Percentiles rank a stretch among this genome's conserved stretches.
Conservation (phyloP, 192 early-diverging fungal species). For the Backusella westeae region DNA sequence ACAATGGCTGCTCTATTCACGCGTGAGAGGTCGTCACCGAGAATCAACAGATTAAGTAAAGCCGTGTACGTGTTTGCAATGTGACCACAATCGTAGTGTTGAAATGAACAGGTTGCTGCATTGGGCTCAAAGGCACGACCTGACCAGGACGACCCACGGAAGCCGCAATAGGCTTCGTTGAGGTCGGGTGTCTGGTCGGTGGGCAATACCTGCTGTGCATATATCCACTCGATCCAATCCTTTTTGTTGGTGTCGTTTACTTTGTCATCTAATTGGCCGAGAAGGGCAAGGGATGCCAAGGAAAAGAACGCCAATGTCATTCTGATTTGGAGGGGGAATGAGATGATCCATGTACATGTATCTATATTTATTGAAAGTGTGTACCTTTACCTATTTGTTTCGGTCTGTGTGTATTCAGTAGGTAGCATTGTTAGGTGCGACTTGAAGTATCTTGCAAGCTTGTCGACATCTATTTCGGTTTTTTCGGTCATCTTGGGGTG, state of each 20-base stretch:
- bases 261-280: constrained; percentile 61
- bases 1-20: constrained; percentile 75
- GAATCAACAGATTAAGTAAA: constrained; percentile 68
- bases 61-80: constrained; percentile 91
- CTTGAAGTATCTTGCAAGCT: constrained; percentile 74
- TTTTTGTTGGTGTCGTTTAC: constrained; percentile 53
- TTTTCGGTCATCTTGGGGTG: background rate
- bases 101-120: constrained; percentile 21
- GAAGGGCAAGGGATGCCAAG: constrained; percentile 77
- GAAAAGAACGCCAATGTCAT: constrained; percentile 89
- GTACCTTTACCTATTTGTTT: constrained; percentile 63
- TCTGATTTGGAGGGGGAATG: constrained; percentile 37
- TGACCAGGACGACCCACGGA: constrained; percentile 67
- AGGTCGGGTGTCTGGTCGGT: constrained; percentile 19
- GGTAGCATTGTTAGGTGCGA: constrained; percentile 71
- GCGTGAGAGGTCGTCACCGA: constrained; percentile 87
- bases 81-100: constrained; percentile 56
- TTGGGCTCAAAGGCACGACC: constrained; percentile 52
- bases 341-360: too few species aligned
- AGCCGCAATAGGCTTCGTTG: constrained; percentile 57
- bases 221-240: constrained; percentile 94
- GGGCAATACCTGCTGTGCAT: constrained; percentile 84
- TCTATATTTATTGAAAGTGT: background rate
- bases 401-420: constrained; percentile 60
- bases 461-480: constrained; percentile 43